Base-by-base conservation (phyloP, 768 basidiomycete species). In the Rossbeevera mucosa region DNA sequence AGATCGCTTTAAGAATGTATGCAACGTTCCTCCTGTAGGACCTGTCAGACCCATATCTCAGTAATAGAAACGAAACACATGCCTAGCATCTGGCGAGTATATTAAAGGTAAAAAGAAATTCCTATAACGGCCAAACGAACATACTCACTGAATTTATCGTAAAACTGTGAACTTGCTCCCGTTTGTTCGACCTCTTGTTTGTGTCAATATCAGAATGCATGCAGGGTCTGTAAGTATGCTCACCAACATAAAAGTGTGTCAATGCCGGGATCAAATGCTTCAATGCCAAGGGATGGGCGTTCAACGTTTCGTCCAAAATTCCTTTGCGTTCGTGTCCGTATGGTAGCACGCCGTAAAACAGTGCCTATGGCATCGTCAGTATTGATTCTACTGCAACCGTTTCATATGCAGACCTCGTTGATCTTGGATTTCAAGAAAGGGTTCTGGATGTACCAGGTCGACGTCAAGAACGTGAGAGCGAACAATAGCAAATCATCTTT, bases 391-490 rank as follows among this genome's bases (percentile, higher is more conserved):
- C 11, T 26, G 9, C 21, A 14, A n/a, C 20, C n/a, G 20, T 31
- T 14, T 21, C 36, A 25, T 24, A 5, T 56, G 40, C 77, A 41
- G 57, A 93, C 92, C 65, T 96, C 91, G 58, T 97, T 93, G 54
- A 98, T 88, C 71, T 97, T 95, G 18, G 92, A 83, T 71, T 97
- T 97, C 61, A 99, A 68, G 76, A 95, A 97, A 0, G 96, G 96
- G 60, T 98, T 99, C 75, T 96, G 96, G 77, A 99, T 94, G 67
- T 94, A 98, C 82, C 91, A 93, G 0, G 94, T 95, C 31, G 91
- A 93, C 6, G 86, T 83, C 54, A 99, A 73, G 78, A 97, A 97
- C 2, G 91, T 93, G 59, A 99, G 72, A 18, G 85, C 80, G 71
- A 97, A 98, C 0, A 85, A 81, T 59, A 98, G 73, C 13, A 98